Evolutionary conservation across 805 yeast species (phyloP), one percentile per base, ranked within the genome.

Genomic region (Candida gorgasii): DNA sequence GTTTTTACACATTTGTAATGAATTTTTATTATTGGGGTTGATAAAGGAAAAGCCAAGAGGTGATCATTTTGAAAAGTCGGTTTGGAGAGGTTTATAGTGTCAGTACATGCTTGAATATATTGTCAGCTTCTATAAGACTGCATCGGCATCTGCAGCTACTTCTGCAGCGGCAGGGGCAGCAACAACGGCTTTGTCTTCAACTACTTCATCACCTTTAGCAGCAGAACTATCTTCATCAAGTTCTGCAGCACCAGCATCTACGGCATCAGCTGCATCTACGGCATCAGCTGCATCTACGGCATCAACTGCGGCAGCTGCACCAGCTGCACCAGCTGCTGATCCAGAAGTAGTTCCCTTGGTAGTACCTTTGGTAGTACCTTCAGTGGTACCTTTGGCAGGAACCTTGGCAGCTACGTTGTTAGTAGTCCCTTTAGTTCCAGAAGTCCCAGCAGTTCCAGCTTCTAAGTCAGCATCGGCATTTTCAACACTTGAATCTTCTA

Each of bases 1-100:
- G 79, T 89, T 89, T 57, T 64, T 86, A 46, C 90, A 86, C 51
- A 80, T 81, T 14, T 71, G 90, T 37, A 77, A 77, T 18, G 96
- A 89, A 55, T 67, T 89, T 45, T 78, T 80, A 44, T 65, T 76
- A 48, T 64, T 86, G 42, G 97, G 97, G 0, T 63, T 87, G 36
- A 57, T 88, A 14, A 80, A 80, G 49, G 84, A 82, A 40, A 76
- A 75, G 32, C 65, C 81, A 12, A 81, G 80, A 58, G 77, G 79
- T 22, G 89, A 86, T 51, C 69, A 74, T 42, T 67, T 86, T 31
- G 92, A 86, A 51, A 87, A 84, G 54, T 69, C 80, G 12, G 60
- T 80, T 4, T 86, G 93, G 93, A 82, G 74, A 52, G 87, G 80
- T 20, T 59, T 85, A n/a, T 48, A 37, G 26, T n/a, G n/a, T n/a